Evolutionary conservation across 2,329 filamentous ascomycete species (phyloP).

Genomic region (Neoscytalidium dimidiatum): DNA sequence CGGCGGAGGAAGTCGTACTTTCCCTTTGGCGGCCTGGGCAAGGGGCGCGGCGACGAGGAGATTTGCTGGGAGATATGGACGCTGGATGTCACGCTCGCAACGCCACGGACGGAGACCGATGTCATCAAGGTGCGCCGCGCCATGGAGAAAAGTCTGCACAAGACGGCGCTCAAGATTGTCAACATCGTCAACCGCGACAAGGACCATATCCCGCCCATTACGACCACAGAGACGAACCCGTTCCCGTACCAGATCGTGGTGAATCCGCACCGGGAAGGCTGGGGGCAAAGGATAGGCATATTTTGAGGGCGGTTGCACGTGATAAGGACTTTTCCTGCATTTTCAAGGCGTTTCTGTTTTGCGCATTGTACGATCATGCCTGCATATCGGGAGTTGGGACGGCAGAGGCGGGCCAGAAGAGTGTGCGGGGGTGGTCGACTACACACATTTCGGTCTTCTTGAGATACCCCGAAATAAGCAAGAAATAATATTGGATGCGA

Average conservation of each 20-base stretch:
- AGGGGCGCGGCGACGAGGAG: constrained; percentile 75
- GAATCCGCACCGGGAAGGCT: constrained; percentile 77
- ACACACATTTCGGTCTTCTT: constrained; percentile 15
- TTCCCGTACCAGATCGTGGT: constrained; percentile 94
- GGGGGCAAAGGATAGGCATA: constrained; percentile 78
- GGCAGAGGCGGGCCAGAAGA: neutral
- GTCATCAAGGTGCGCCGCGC: constrained; percentile 84
- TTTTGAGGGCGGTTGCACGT: constrained; percentile 43
- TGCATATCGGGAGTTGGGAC: constrained; percentile 19
- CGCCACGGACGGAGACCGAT: constrained; percentile 85
- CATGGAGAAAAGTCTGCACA: constrained; percentile 86
- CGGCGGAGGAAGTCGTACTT: constrained; percentile 77
- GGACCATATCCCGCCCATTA: constrained; percentile 96
- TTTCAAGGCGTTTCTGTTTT: constrained; percentile 16
- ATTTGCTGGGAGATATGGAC: constrained; percentile 98
- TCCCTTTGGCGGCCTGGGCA: constrained; percentile 56
- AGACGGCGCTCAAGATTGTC: constrained; percentile 87
- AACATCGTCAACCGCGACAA: constrained; percentile 85
- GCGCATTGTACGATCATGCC: constrained; percentile 5
- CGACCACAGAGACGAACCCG: constrained; percentile 85
- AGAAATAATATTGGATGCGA: constrained; percentile 6
- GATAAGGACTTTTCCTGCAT: neutral
- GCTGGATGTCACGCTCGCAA: constrained; percentile 88
- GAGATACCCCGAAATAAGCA: constrained; percentile 21
- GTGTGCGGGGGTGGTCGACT: constrained; percentile 11